A percentile compares a stretch with the other conserved stretches of the same genome.
Evolutionary conservation across 495 filamentous ascomycete genomes (phyloP).

Genomic region (Penicillium atrosanguineum): DNA sequence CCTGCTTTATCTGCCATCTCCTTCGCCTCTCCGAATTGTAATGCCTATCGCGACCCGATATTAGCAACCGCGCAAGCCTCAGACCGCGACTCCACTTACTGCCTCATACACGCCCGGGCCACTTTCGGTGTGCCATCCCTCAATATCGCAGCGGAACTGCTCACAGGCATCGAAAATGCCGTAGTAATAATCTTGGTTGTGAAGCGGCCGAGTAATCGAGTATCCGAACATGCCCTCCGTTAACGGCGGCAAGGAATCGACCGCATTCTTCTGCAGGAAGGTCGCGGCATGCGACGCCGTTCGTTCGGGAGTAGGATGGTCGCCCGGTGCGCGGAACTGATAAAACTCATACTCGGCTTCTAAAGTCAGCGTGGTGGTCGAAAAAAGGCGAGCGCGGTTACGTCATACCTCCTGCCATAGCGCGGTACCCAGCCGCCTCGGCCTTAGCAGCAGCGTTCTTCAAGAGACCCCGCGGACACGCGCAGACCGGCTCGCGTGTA

Average conservation of each 20-base stretch:
- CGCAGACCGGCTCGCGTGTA: conserved; percentile 62
- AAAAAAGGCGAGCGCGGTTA: neutral
- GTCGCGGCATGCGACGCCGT: conserved; percentile 68
- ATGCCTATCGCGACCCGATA: conserved; percentile 47
- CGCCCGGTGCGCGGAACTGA: conserved; percentile 73
- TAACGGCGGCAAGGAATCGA: conserved; percentile 66
- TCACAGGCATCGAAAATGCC: conserved; percentile 81
- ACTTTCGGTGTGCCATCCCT: conserved; percentile 97
- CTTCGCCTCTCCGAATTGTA: conserved; percentile 80
- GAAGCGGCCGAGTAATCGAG: conserved; percentile 84
- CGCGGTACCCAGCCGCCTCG: conserved; percentile 61
- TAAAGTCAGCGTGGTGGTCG: neutral
- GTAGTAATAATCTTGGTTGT: conserved; percentile 95
- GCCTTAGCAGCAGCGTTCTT: conserved; percentile 65
- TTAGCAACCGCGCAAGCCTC: conserved; percentile 5
- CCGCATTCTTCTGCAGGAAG: conserved; percentile 71
- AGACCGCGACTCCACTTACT: conserved; percentile 40
- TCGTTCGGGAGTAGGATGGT: conserved; percentile 45
- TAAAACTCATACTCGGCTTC: conserved; percentile 97
- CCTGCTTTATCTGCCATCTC: conserved; percentile 88
- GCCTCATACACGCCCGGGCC: conserved; percentile 96
- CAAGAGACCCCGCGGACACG: conserved; percentile 78
- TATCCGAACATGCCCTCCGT: conserved; percentile 99
- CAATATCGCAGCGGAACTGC: conserved; percentile 77
- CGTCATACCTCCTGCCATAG: conserved; percentile 84